Evolutionary conservation across 306 rosid species (phyloP).

Genomic region (Glycyrrhiza uralensis): DNA sequence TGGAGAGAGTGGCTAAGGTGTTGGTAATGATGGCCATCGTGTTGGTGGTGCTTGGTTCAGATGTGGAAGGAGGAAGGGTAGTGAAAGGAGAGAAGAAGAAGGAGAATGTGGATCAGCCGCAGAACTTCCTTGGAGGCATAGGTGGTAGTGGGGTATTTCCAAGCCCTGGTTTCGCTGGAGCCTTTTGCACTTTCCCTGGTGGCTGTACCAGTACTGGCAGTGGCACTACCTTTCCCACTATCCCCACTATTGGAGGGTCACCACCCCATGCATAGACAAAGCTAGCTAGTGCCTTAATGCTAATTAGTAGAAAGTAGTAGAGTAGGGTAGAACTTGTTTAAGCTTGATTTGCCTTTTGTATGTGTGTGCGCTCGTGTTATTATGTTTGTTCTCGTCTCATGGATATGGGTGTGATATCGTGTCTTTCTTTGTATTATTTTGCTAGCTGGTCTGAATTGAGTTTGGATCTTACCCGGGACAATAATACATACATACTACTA

Average conservation of each 20-base stretch:
- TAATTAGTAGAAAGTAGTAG: neutral
- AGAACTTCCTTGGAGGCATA: conserved; percentile 27
- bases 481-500: neutral
- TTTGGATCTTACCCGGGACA: neutral
- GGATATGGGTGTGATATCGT: no score
- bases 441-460: neutral
- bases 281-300: neutral
- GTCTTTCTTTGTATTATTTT: no score
- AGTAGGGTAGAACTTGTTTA: neutral
- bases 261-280: conserved; percentile 26
- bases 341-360: neutral
- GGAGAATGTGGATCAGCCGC: conserved; percentile 15
- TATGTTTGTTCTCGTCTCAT: no score
- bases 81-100: neutral
- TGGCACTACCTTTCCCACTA: conserved; percentile 13
- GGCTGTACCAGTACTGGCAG: no score
- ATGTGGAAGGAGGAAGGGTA: conserved; percentile 30
- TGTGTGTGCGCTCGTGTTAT: no score
- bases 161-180: conserved; percentile 30
- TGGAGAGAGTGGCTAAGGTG: conserved; percentile 24
- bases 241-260: neutral
- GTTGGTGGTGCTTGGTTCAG: conserved; percentile 15
- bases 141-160: conserved; percentile 33
- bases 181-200: conserved; percentile 41
- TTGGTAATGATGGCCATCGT: neutral